These are phyloP conservation scores for Epichloe glyceriae DNA, from an alignment of 2,329 filamentous ascomycete species.

Conservation along the genomic window DNA sequence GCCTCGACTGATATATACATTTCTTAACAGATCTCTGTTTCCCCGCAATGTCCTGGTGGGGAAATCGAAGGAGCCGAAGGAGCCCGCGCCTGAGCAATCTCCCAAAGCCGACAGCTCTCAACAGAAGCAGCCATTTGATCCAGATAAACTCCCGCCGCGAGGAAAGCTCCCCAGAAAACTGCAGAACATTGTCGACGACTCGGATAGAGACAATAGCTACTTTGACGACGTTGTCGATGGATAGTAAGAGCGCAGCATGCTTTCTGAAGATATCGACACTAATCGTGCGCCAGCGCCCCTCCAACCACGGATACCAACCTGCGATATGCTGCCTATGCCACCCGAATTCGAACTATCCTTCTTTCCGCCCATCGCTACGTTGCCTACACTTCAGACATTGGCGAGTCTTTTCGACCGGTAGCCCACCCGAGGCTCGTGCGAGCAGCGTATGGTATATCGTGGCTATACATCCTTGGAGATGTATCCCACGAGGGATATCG, in stretches of 20 bases:
- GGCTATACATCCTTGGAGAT: conserved; percentile 85
- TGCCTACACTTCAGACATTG: conserved; percentile 92
- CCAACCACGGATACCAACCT: conserved; percentile 76
- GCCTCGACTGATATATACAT: not conserved
- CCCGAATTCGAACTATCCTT: conserved; percentile 74
- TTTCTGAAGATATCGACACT: conserved; percentile 4
- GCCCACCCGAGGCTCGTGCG: conserved; percentile 75
- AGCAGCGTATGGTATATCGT: conserved; percentile 78
- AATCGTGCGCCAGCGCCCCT: conserved; percentile 24
- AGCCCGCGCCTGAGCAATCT: conserved; percentile 11
- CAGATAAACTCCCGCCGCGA: conserved; percentile 32
- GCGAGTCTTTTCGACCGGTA: conserved; percentile 88
- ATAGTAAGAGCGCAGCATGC: conserved; percentile 43
- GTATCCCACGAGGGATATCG: conserved; percentile 92
- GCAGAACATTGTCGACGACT: conserved; percentile 44
- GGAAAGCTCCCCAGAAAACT: conserved; percentile 41
- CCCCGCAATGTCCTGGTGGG: conserved; percentile 30
- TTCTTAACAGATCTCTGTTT: not conserved
- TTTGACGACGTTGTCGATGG: conserved; percentile 69
- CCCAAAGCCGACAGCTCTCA: conserved; percentile 6
- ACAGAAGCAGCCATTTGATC: conserved; percentile 24
- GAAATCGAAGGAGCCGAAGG: conserved; percentile 22
- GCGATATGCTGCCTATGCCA: conserved; percentile 87
- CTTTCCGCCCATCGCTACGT: conserved; percentile 89
- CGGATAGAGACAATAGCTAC: conserved; percentile 55